Conservation (phyloP, 352 stramenopile species). For the Halophytophthora polymorphica region DNA sequence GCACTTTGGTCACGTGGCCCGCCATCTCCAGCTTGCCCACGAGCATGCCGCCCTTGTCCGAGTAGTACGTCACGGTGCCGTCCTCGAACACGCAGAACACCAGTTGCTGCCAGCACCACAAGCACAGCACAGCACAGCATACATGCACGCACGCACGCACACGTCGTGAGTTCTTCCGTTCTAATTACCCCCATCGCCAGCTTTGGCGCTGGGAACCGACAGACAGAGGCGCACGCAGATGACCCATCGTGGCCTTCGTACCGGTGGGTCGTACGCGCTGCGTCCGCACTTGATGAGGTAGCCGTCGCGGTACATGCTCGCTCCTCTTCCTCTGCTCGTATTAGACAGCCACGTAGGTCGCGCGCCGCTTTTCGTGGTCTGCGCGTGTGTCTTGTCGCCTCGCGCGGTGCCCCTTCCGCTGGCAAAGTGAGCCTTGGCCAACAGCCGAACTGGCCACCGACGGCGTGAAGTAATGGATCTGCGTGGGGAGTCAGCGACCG, state of each 20-base stretch:
- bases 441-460: constrained; percentile 7
- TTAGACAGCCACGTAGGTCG: neutral
- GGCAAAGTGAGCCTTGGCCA: neutral
- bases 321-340: neutral
- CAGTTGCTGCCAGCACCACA: constrained; percentile 29
- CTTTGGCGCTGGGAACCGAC: too few species aligned
- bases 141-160: neutral
- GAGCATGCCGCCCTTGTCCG: constrained; percentile 67
- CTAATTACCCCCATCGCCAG: too few species aligned
- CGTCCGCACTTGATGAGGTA: constrained; percentile 69
- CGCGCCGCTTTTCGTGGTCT: constrained; percentile 12
- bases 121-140: neutral
- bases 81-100: constrained; percentile 80
- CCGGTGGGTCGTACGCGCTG: constrained; percentile 46
- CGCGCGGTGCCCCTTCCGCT: neutral
- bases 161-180: constrained; percentile 2
- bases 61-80: constrained; percentile 67
- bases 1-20: constrained; percentile 72
- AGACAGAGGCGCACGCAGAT: neutral
- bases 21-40: constrained; percentile 62
- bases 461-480: neutral
- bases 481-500: constrained; percentile 2
- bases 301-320: constrained; percentile 73
- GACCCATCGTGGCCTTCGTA: constrained; percentile 6
- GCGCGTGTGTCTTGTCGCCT: neutral